These are phyloP conservation scores for Colletotrichum tabaci DNA, from an alignment of 2,329 filamentous ascomycete genomes.

Conservation along the genomic window DNA sequence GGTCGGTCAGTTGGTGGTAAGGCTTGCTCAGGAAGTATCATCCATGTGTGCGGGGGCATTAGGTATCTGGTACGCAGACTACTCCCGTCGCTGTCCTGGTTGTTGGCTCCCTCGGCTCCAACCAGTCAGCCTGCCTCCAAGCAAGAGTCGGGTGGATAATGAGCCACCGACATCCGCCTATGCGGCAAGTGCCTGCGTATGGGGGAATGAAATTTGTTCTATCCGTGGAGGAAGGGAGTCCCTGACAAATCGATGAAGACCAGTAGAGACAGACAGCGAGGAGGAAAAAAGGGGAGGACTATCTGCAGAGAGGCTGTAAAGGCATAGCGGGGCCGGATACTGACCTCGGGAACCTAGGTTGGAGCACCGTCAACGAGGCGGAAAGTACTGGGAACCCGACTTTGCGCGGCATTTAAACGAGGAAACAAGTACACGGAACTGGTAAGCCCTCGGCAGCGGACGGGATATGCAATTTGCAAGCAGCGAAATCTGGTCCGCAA, in stretches of 20 bases:
- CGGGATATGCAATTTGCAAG: slow-evolving; percentile 27
- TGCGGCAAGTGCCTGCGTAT: neutral
- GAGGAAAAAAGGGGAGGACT: neutral
- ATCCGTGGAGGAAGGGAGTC: neutral
- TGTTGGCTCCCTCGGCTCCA: slow-evolving; percentile 10
- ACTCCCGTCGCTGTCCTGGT: slow-evolving; percentile 16
- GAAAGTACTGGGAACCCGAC: neutral
- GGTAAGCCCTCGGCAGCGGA: neutral
- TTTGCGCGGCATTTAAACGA: neutral
- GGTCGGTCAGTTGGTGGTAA: slow-evolving; percentile 16
- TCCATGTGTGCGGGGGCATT: too few species aligned
- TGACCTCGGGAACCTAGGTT: too few species aligned
- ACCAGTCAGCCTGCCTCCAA: neutral
- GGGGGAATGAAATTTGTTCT: neutral
- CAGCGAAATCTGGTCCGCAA: slow-evolving; percentile 9
- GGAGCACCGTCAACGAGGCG: neutral
- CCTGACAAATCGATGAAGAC: neutral
- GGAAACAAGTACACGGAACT: neutral
- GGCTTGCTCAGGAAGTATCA: neutral
- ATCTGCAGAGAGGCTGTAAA: too few species aligned
- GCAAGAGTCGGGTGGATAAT: slow-evolving; percentile 19
- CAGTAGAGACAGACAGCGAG: neutral
- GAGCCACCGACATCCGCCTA: neutral
- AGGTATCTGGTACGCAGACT: slow-evolving; percentile 1
- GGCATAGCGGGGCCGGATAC: neutral